Evolutionary conservation across 306 rosid species (phyloP).

Genomic region (Fragaria vesca): DNA sequence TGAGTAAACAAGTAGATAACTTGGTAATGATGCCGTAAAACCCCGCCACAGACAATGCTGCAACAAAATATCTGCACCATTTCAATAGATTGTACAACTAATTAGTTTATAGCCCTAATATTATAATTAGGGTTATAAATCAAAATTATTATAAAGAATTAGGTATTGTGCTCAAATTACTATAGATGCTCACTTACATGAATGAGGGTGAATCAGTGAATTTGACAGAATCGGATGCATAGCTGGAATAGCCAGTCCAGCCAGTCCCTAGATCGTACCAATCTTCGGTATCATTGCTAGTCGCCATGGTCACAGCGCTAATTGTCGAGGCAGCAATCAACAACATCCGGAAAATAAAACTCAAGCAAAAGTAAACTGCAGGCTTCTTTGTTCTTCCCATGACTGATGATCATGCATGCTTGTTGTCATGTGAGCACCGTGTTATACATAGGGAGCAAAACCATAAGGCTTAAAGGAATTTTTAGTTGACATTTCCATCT

Average conservation of each 20-base stretch:
- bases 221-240: background rate
- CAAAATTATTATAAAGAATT: too few species aligned
- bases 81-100: background rate
- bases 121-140: background rate
- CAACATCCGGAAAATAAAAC: background rate
- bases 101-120: background rate
- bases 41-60: constrained; percentile 6
- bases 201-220: background rate
- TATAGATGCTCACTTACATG: background rate
- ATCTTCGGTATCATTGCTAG: background rate
- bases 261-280: background rate
- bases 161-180: too few species aligned
- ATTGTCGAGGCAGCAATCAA: background rate
- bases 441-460: background rate
- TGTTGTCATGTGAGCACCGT: background rate
- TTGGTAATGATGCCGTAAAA: constrained; percentile 2
- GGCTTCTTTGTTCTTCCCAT: background rate
- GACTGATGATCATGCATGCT: background rate
- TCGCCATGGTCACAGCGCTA: constrained; percentile 2
- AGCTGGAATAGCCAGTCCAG: background rate
- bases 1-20: background rate
- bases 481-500: background rate
- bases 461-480: background rate
- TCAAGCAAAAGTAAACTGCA: constrained; percentile 4
- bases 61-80: background rate